Evolutionary conservation across 495 filamentous ascomycete species (phyloP).

Genomic region (Lindgomyces ingoldianus): DNA sequence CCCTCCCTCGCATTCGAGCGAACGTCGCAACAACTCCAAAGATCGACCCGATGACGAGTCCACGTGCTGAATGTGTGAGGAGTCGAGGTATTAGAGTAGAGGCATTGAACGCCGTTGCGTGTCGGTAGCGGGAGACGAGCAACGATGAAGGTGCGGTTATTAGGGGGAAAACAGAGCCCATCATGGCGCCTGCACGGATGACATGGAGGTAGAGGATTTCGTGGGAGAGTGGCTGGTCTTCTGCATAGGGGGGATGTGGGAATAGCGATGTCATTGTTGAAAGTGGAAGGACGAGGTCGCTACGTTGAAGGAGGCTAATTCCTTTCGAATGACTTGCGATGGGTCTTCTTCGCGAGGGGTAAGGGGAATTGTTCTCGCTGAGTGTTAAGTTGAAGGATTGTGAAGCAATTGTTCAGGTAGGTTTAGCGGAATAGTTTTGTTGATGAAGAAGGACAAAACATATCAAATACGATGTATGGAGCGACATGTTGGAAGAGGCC

Average conservation of each 20-base stretch:
- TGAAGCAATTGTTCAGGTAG: neutral
- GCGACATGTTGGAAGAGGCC: neutral
- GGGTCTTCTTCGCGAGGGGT: no score
- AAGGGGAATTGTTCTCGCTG: neutral
- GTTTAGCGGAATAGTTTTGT: neutral
- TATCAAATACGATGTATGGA: no score
- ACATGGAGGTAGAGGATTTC: slow-evolving; percentile 60
- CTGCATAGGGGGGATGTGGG: slow-evolving; percentile 57
- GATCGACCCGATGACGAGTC: slow-evolving; percentile 45
- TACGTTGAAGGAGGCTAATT: no score
- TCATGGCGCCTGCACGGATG: slow-evolving; percentile 55
- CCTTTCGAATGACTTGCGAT: no score
- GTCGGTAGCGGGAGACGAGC: slow-evolving; percentile 15
- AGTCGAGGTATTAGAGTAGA: slow-evolving; percentile 14
- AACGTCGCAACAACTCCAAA: slow-evolving; percentile 26
- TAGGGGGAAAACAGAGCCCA: slow-evolving; percentile 48
- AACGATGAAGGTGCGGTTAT: slow-evolving; percentile 16
- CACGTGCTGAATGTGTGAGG: slow-evolving; percentile 33
- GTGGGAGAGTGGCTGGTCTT: slow-evolving; percentile 58
- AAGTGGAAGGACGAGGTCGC: no score
- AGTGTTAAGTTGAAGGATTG: neutral
- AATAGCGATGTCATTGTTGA: slow-evolving; percentile 42
- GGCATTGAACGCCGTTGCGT: slow-evolving; percentile 1
- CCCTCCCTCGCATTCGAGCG: slow-evolving; percentile 54
- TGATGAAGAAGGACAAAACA: neutral